phyloP scores from a whole-genome alignment of 1,284 basidiomycete genomes.

The Ganoderma lucidum region DNA sequence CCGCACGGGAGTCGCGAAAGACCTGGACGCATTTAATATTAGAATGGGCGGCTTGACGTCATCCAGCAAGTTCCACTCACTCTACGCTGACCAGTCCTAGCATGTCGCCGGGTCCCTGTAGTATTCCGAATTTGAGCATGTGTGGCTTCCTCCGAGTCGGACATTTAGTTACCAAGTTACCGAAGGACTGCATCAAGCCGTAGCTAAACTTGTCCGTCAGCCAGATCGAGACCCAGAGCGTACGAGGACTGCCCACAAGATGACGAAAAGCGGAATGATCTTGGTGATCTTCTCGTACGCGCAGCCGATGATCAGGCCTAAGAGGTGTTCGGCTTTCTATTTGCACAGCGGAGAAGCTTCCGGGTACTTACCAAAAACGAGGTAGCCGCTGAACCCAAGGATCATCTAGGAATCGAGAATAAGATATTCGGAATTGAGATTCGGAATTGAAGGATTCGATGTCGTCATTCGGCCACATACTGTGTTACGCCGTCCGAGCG shows the following conservation, averaged over 20 bases:
- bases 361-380: slow-evolving; percentile 64
- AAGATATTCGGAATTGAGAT: slow-evolving; percentile 16
- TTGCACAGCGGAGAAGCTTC: slow-evolving; percentile 5
- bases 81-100: slow-evolving; percentile 72
- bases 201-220: slow-evolving; percentile 51
- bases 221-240: slow-evolving; percentile 13
- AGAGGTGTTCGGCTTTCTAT: slow-evolving; percentile 8
- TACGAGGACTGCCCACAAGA: slow-evolving; percentile 56
- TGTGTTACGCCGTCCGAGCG: slow-evolving; percentile 68
- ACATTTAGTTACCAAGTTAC: slow-evolving; percentile 59
- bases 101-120: slow-evolving; percentile 78
- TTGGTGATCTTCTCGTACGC: slow-evolving; percentile 73
- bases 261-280: slow-evolving; percentile 71
- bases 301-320: slow-evolving; percentile 70
- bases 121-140: slow-evolving; percentile 14
- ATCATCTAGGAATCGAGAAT: slow-evolving; percentile 60
- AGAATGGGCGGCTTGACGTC: slow-evolving; percentile 17
- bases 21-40: slow-evolving; percentile 44
- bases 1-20: slow-evolving; percentile 74
- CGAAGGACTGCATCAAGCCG: slow-evolving; percentile 72
- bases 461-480: slow-evolving; percentile 44
- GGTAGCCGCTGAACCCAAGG: slow-evolving; percentile 77
- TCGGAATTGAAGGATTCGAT: slow-evolving; percentile 3
- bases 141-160: slow-evolving; percentile 7
- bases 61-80: slow-evolving; percentile 46